A percentile compares a stretch with the other conserved stretches of the same genome.
phyloP scores from a whole-genome alignment of 2,329 filamentous ascomycete genomes.

The Zalaria sp. region DNA sequence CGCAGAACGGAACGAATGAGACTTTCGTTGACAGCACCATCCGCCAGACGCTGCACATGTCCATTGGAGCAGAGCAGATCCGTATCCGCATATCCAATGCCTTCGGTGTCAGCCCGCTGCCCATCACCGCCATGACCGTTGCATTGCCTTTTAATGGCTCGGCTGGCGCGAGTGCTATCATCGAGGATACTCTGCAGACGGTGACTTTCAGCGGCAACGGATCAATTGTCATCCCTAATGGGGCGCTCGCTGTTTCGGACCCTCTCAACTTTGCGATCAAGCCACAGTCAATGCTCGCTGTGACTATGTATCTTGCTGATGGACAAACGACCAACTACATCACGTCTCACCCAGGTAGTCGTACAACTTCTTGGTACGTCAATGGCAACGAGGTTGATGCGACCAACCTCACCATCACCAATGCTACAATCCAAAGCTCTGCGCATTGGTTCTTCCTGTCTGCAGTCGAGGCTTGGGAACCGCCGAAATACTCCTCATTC shows the following conservation, averaged over 20 bases:
- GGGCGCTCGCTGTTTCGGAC: constrained; percentile 46
- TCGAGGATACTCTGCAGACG: constrained; percentile 35
- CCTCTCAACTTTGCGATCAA: constrained; percentile 41
- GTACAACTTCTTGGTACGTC: constrained; percentile 47
- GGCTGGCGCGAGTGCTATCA: constrained; percentile 39
- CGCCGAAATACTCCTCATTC: constrained; percentile 29
- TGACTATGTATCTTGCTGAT: constrained; percentile 42
- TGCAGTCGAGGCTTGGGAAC: constrained; percentile 40
- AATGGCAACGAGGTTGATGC: constrained; percentile 42
- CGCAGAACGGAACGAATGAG: constrained; percentile 36
- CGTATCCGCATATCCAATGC: constrained; percentile 52
- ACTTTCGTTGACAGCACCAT: constrained; percentile 50
- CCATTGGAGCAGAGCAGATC: constrained; percentile 41
- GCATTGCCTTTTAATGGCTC: constrained; percentile 40
- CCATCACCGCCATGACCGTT: constrained; percentile 45
- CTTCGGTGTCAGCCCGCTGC: constrained; percentile 46
- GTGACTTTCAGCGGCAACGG: constrained; percentile 44
- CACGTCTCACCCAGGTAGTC: constrained; percentile 50
- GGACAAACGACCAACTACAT: constrained; percentile 45
- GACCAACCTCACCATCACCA: constrained; percentile 27
- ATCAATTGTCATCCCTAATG: constrained; percentile 38
- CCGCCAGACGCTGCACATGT: constrained; percentile 50
- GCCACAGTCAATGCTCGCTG: constrained; percentile 38
- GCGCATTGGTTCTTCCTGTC: constrained; percentile 45
- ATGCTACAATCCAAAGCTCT: constrained; percentile 16